Evolutionary conservation across 805 yeast genomes (phyloP).

Genomic region (Candida germanica): DNA sequence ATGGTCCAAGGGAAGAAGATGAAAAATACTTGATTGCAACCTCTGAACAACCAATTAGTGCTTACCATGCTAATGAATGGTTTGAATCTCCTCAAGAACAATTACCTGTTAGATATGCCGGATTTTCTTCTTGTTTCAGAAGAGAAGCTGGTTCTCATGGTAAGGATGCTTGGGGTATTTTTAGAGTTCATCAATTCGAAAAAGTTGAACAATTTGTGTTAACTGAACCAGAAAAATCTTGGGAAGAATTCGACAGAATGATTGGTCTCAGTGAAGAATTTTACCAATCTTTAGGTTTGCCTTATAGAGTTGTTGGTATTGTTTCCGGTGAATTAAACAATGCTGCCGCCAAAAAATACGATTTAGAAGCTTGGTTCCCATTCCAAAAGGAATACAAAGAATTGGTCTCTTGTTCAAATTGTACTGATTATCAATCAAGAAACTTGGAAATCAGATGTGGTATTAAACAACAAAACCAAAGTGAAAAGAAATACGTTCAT

Average conservation of each 20-base stretch:
- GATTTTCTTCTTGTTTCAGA: conserved; percentile 97
- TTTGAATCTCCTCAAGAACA: conserved; percentile 96
- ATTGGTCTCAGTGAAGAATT: conserved; percentile 87
- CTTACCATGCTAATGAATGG: conserved; percentile 97
- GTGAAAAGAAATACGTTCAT: conserved; percentile 96
- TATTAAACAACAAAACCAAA: conserved; percentile 90
- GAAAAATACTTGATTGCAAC: conserved; percentile 98
- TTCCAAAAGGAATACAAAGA: conserved; percentile 98
- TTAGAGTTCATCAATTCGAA: conserved; percentile 98
- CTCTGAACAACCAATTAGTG: conserved; percentile 98
- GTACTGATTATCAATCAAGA: conserved; percentile 99
- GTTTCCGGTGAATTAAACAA: conserved; percentile 98
- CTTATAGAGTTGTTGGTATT: conserved; percentile 96
- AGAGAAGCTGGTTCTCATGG: conserved; percentile 99
- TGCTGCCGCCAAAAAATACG: conserved; percentile 98
- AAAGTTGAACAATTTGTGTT: conserved; percentile 95
- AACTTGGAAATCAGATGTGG: conserved; percentile 99
- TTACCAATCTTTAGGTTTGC: conserved; percentile 86
- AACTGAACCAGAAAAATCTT: conserved; percentile 97
- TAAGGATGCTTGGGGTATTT: conserved; percentile 99
- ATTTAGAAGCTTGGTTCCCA: conserved; percentile 99
- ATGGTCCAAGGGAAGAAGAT: conserved; percentile 69
- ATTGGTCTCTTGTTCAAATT: conserved; percentile 96
- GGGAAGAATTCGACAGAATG: conserved; percentile 97
- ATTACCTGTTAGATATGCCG: conserved; percentile 94